Conservation (phyloP, 768 basidiomycete species). For the Xerocomellus amylosporus region DNA sequence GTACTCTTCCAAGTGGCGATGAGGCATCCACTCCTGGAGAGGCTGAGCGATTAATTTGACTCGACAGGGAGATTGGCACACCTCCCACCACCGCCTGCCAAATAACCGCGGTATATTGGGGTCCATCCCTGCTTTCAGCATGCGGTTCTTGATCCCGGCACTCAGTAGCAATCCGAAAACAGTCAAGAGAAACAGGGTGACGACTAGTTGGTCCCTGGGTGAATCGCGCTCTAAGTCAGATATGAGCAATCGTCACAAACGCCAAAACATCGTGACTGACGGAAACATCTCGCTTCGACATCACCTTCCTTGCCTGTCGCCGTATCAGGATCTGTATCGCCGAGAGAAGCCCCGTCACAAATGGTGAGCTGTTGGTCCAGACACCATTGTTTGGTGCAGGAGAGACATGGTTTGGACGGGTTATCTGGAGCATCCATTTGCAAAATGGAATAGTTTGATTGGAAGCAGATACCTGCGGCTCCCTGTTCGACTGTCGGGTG, state of each 20-base stretch:
- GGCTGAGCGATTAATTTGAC: slow-evolving; percentile 20
- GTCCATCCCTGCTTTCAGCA: slow-evolving; percentile 74
- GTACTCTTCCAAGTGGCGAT: slow-evolving; percentile 52
- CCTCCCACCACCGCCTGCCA: slow-evolving; percentile 83
- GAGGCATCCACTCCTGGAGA: slow-evolving; percentile 41
- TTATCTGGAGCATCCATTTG: slow-evolving; percentile 78
- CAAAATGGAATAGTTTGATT: slow-evolving; percentile 81
- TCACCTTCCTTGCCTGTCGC: slow-evolving; percentile 95
- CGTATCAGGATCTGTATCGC: slow-evolving; percentile 88
- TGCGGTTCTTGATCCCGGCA: slow-evolving; percentile 80
- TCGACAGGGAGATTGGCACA: slow-evolving; percentile 36
- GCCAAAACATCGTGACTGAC: slow-evolving; percentile 52
- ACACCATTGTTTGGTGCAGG: slow-evolving; percentile 96
- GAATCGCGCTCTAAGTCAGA: slow-evolving; percentile 78
- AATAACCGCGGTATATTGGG: slow-evolving; percentile 60
- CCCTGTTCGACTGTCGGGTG: slow-evolving; percentile 3
- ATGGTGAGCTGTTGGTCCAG: slow-evolving; percentile 86
- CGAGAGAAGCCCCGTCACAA: slow-evolving; percentile 76
- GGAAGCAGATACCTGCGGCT: slow-evolving; percentile 82
- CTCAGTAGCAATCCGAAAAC: slow-evolving; percentile 83
- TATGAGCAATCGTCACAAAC: slow-evolving; percentile 27
- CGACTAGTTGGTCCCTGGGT: slow-evolving; percentile 91
- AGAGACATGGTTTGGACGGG: slow-evolving; percentile 85
- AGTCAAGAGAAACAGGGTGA: slow-evolving; percentile 84
- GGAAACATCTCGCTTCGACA: slow-evolving; percentile 94